These are phyloP conservation scores for Magnolia officinalis DNA, from an alignment of 164 flowering plant genomes.

Conservation along the genomic window DNA sequence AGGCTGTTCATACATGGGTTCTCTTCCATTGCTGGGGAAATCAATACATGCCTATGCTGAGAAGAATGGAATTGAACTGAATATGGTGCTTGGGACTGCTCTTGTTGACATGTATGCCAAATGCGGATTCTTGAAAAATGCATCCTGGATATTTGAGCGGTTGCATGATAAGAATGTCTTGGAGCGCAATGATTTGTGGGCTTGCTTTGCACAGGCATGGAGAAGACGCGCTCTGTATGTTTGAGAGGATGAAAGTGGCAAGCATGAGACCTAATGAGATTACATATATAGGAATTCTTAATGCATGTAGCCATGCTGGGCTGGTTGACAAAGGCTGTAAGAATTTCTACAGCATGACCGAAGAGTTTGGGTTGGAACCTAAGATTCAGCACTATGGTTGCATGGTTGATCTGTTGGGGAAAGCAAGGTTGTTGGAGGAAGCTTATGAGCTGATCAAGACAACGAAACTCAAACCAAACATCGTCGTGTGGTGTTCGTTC, in stretches of 20 bases:
- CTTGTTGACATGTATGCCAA: slow-evolving; percentile 55
- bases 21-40: slow-evolving; percentile 55
- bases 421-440: slow-evolving; percentile 55
- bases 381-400: slow-evolving; percentile 62
- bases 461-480: slow-evolving; percentile 54
- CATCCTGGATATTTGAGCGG: slow-evolving; percentile 27
- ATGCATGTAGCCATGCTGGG: slow-evolving; percentile 49
- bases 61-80: slow-evolving; percentile 44
- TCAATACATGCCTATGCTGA: slow-evolving; percentile 46
- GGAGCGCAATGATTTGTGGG: slow-evolving; percentile 62
- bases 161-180: slow-evolving; percentile 46
- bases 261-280: slow-evolving; percentile 47
- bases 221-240: slow-evolving; percentile 36
- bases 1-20: slow-evolving; percentile 47
- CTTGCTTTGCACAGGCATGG: slow-evolving; percentile 40
- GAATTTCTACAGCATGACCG: slow-evolving; percentile 34
- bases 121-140: slow-evolving; percentile 38
- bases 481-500: slow-evolving; percentile 56
- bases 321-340: slow-evolving; percentile 42
- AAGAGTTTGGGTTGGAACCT: slow-evolving; percentile 36
- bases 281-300: slow-evolving; percentile 56
- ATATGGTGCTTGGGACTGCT: slow-evolving; percentile 46
- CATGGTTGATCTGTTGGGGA: slow-evolving; percentile 63
- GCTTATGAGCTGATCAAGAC: slow-evolving; percentile 49
- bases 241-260: slow-evolving; percentile 36